Percentiles rank a stretch among this genome's conserved stretches.
phyloP scores from a whole-genome alignment of 352 stramenopile species.

The Achlya hypogyna region DNA sequence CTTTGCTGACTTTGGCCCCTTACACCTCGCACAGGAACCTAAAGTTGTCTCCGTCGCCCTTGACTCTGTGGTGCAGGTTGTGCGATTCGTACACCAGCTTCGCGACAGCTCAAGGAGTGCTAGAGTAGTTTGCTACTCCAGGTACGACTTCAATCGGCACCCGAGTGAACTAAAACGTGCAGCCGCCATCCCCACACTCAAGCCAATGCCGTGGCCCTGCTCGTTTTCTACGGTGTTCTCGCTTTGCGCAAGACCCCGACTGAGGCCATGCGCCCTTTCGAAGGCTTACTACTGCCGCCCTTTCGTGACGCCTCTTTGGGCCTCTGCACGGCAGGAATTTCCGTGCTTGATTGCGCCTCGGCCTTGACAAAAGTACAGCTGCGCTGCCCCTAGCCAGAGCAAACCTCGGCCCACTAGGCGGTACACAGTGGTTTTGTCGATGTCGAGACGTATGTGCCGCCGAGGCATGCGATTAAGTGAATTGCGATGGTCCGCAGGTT shows the following conservation, averaged over 20 bases:
- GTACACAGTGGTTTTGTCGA: slow-evolving; percentile 56
- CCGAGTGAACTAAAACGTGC: slow-evolving; percentile 30
- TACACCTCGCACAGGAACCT: slow-evolving; percentile 88
- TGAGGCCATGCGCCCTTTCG: slow-evolving; percentile 52
- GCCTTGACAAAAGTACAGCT: slow-evolving; percentile 87
- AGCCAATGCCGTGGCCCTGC: slow-evolving; percentile 86
- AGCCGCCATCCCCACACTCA: slow-evolving; percentile 75
- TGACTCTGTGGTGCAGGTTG: not conserved
- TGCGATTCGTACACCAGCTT: not conserved
- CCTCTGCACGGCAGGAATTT: slow-evolving; percentile 89
- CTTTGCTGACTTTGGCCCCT: slow-evolving; percentile 96
- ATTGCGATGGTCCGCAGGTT: slow-evolving; percentile 24
- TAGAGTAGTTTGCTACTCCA: slow-evolving; percentile 61
- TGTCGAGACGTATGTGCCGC: slow-evolving; percentile 46
- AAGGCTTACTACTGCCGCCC: slow-evolving; percentile 28
- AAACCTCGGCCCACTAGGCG: not conserved
- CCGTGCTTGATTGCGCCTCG: slow-evolving; percentile 84
- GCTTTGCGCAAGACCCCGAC: slow-evolving; percentile 38
- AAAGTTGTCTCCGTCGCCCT: not conserved
- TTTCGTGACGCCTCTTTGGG: slow-evolving; percentile 46
- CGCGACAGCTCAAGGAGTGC: not conserved
- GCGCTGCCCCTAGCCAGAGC: not conserved
- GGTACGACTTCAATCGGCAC: not conserved
- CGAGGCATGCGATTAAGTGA: slow-evolving; percentile 13
- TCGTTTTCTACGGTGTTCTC: slow-evolving; percentile 83